Evolutionary conservation across 164 flowering plant genomes (phyloP), one percentile per base, ranked within the genome.

Genomic region (Akebia trifoliata): DNA sequence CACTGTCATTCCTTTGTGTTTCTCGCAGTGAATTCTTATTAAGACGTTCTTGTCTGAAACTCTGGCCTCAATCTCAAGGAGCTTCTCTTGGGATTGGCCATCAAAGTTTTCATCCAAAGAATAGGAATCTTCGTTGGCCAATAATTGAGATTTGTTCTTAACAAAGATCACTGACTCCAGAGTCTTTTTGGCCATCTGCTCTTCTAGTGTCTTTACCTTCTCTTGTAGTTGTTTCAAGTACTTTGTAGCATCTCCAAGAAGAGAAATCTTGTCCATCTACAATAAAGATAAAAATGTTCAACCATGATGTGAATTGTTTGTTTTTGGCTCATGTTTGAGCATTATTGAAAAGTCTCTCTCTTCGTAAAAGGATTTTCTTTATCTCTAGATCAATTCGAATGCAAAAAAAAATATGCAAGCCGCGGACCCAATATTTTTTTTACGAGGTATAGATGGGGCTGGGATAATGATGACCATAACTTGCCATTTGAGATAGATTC

Each of bases 201-300:
- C 93, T 72, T 89, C 97, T 3, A 92, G 85, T 5, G 56, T 59
- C 66, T 80, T 81, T 38, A 86, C 87, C 65, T 47, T 69, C 56
- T 89, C 93, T 60, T 89, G 93, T 20, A 92, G 76, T 30, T 86
- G 86, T 59, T 89, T 92, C 77, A 92, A 26, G 75, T 89, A 80
- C 75, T 80, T 84, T 36, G 86, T 83, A 6, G 95, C 85, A 65
- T 85, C 96, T 26, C 83, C 86, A 50, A 92, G 85, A 64, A 89
- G 87, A 18, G 98, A 83, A 64, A 90, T 94, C 75, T 89, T 92
- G 77, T 89, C 95, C 86, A 78, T 77, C 98, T 90, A 73, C 31
- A 44, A 14, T 10, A 9, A 43, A 43, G 46, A 5, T 43, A 18
- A n/a, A n/a, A n/a, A n/a, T n/a, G n/a, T n/a, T n/a, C n/a, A n/a